phyloP scores from a whole-genome alignment of 352 stramenopile species.

The Thalassiosira hispida region DNA sequence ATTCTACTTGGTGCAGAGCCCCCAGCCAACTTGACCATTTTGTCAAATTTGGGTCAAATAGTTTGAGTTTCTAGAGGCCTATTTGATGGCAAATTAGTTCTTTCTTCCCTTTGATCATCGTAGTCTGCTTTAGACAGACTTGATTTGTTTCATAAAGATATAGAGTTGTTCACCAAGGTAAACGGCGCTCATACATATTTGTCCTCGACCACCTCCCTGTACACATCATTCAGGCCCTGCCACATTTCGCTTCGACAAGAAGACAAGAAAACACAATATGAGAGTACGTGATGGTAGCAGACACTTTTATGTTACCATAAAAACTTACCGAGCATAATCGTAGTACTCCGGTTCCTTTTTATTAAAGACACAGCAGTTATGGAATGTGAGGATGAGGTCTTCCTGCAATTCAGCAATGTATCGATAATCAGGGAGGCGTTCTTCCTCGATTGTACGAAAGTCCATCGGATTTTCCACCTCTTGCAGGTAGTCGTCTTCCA shows the following conservation, averaged over 20 bases:
- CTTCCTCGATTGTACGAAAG: constrained; percentile 76
- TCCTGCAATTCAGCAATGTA: constrained; percentile 69
- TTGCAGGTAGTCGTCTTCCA: constrained; percentile 58
- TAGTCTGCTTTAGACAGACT: no score
- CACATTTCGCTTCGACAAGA: constrained; percentile 40
- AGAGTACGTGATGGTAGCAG: constrained; percentile 3
- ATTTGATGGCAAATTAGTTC: no score
- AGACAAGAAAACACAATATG: constrained; percentile 17
- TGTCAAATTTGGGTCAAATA: no score
- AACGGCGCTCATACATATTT: no score
- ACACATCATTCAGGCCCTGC: constrained; percentile 52
- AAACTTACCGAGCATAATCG: constrained; percentile 57
- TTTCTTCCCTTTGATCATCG: no score
- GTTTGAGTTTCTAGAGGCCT: no score
- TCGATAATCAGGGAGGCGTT: constrained; percentile 63
- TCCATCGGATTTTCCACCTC: constrained; percentile 72
- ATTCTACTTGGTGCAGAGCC: no score
- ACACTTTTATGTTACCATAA: not conserved
- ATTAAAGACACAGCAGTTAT: constrained; percentile 81
- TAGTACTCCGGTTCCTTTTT: constrained; percentile 37
- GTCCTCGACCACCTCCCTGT: no score
- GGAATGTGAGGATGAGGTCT: constrained; percentile 72
- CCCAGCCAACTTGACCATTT: no score
- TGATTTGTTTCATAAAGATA: no score
- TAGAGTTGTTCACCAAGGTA: no score